Evolutionary conservation across 2,329 filamentous ascomycete genomes (phyloP), one percentile per base, ranked within the genome.

Genomic region (Diaporthe nobilis): DNA sequence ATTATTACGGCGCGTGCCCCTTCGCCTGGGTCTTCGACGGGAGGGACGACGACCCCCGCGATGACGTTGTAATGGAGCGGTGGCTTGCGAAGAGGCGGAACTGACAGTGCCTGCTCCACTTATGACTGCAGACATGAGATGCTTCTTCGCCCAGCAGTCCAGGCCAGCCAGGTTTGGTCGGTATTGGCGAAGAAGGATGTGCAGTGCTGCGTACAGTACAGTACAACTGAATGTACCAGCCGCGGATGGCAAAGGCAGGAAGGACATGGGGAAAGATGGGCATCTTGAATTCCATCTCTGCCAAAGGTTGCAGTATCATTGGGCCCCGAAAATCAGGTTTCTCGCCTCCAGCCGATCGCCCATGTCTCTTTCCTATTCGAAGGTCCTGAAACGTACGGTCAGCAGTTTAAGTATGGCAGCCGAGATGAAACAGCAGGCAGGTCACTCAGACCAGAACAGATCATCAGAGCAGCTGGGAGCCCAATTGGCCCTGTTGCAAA

Each of bases 341-440:
- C 58, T 73, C 58, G 28, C 60, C 47, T 55, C 34, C 9, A 60
- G 47, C 31, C 34, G 73, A 75, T 77, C 73, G 28, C 49, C 63
- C 37, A 31, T 12, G 15, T 34, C 47, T 17, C 7, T 75, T 77
- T 51, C 75, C 75, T 60, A 34, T 77, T 67, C 57, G 15, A 67
- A 74, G 55, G 25, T 55, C 53, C 57, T 75, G 76, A 77, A 77
- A 77, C 76, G 70, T 53, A 73, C 73, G 39, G 74, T 47, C 42
- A 57, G 39, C 65, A 68, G 47, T 73, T 22, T 55, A 34, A 65
- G 37, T 34, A 53, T 47, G 68, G 65, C 73, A 73, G 53, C 73
- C 68, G 73, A 75, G 73, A 75, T 77, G 75, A 77, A 75, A 77
- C 75, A 75, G 47, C 49, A 65, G 51, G 39, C 34, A 63, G 20